These are phyloP conservation scores for Purshia tridentata DNA, from an alignment of 306 rosid species.

Conservation along the genomic window DNA sequence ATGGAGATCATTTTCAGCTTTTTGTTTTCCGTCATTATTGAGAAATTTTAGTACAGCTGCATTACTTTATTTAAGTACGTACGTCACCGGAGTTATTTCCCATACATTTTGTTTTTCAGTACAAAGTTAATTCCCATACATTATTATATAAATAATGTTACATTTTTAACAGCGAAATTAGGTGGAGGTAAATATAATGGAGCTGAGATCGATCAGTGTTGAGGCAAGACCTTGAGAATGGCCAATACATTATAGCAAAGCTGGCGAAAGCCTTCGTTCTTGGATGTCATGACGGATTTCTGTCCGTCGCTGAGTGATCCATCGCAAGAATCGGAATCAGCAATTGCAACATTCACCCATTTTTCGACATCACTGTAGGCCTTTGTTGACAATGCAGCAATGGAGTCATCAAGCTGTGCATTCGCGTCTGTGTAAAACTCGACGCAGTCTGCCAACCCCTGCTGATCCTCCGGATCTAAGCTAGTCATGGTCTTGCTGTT, in stretches of 20 bases:
- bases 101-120: too few relatives aligned
- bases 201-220: too few relatives aligned
- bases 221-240: slow-evolving; percentile 19
- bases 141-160: too few relatives aligned
- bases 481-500: slow-evolving; percentile 7
- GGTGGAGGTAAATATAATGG: too few relatives aligned
- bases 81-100: too few relatives aligned
- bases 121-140: too few relatives aligned
- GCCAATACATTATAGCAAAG: slow-evolving; percentile 32
- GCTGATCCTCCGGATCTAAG: slow-evolving; percentile 11
- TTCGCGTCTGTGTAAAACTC: slow-evolving; percentile 42
- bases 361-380: slow-evolving; percentile 19
- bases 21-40: too few relatives aligned
- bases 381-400: slow-evolving; percentile 5
- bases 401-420: slow-evolving; percentile 40
- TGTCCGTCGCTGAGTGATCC: not conserved
- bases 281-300: not conserved
- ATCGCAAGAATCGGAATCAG: slow-evolving; percentile 26
- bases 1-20: too few relatives aligned
- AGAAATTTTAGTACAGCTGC: too few relatives aligned
- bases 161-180: too few relatives aligned
- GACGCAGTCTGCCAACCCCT: slow-evolving; percentile 35
- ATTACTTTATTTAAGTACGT: too few relatives aligned
- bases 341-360: slow-evolving; percentile 34
- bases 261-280: slow-evolving; percentile 23